Percentiles rank a stretch among this genome's conserved stretches.
phyloP scores from a whole-genome alignment of 2,329 filamentous ascomycete species.

The Cladosporium colombiae region DNA sequence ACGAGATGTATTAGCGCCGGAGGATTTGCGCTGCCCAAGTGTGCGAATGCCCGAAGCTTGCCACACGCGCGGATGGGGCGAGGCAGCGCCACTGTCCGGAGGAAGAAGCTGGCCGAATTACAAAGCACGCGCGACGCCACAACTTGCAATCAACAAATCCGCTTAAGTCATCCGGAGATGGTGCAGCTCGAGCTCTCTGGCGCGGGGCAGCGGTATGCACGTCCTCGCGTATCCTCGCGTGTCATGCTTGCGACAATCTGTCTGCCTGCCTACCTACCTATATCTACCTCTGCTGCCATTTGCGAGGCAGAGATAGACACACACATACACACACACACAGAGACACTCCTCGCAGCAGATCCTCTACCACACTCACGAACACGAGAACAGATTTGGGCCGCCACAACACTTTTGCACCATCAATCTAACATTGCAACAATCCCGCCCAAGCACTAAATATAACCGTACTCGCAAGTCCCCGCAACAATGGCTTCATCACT shows the following conservation, averaged over 20 bases:
- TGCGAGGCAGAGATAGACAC: too few species aligned
- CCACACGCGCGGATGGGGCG: not conserved
- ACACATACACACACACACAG: too few species aligned
- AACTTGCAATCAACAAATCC: not conserved
- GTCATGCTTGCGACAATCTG: not conserved
- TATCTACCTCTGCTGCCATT: not conserved
- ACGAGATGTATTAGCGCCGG: not conserved
- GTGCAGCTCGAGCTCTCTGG: not conserved
- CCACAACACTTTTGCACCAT: not conserved
- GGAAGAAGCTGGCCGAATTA: not conserved
- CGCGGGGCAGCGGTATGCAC: not conserved
- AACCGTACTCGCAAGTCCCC: not conserved
- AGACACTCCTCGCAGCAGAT: not conserved
- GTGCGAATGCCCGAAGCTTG: not conserved
- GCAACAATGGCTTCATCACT: slow-evolving; percentile 24
- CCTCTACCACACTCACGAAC: not conserved
- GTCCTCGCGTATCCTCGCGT: not conserved
- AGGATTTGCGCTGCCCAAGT: not conserved
- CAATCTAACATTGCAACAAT: not conserved
- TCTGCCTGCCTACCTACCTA: too few species aligned
- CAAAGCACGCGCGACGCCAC: not conserved
- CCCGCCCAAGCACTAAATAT: not conserved
- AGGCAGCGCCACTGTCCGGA: not conserved
- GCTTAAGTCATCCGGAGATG: slow-evolving; percentile 11
- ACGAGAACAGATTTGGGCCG: not conserved